phyloP scores from a whole-genome alignment of 2,329 filamentous ascomycete species.

The Thielaviopsis euricoi region DNA sequence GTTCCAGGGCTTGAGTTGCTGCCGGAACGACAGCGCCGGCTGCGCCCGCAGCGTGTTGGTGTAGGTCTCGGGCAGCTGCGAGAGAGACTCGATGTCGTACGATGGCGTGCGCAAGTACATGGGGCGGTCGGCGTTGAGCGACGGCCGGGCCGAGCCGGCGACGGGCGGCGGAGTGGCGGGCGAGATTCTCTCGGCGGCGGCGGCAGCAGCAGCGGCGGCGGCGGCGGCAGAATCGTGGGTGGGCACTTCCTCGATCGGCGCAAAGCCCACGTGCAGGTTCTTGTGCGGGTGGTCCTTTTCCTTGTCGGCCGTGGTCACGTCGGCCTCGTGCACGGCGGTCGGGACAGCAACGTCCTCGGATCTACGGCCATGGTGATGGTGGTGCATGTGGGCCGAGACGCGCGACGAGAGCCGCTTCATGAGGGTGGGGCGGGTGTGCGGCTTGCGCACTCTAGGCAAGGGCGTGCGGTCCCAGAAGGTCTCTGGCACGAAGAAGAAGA shows the following conservation, averaged over 20 bases:
- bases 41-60: constrained; percentile 52
- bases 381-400: constrained; percentile 14
- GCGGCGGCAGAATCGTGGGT: background rate
- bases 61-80: constrained; percentile 32
- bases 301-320: background rate
- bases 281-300: constrained; percentile 14
- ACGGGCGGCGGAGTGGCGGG: background rate
- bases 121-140: background rate
- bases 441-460: constrained; percentile 21
- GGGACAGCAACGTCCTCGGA: background rate
- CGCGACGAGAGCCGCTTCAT: constrained; percentile 32
- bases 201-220: background rate
- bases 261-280: constrained; percentile 20
- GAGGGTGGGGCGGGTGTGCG: constrained; percentile 27
- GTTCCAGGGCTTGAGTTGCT: constrained; percentile 62
- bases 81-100: constrained; percentile 8
- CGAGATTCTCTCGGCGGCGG: background rate
- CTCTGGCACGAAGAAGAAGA: constrained; percentile 87
- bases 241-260: constrained; percentile 8
- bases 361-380: background rate
- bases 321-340: background rate
- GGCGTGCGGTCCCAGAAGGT: constrained; percentile 90
- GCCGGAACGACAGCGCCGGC: constrained; percentile 52
- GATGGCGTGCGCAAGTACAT: constrained; percentile 8
- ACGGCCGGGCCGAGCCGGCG: background rate